These are phyloP conservation scores for Penicillium simplicissimum DNA, from an alignment of 495 filamentous ascomycete species.

Conservation along the genomic window DNA sequence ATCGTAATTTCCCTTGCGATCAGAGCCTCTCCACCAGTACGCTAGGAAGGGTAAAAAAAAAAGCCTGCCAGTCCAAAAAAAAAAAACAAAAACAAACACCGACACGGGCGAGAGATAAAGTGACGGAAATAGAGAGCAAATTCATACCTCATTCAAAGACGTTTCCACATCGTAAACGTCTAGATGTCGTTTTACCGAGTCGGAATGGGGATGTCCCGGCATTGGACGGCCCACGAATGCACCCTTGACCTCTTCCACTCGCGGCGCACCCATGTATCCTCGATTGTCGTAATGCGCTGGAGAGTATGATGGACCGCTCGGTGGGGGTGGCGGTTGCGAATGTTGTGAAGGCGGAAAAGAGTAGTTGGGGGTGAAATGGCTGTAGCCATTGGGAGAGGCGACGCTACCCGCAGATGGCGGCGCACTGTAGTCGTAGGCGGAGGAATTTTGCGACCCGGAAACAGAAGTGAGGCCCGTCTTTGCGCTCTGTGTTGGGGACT, in stretches of 20 bases:
- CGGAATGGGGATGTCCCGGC: constrained; percentile 49
- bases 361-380: constrained; percentile 41
- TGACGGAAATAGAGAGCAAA: constrained; percentile 9
- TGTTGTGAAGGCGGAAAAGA: constrained; percentile 37
- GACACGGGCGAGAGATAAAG: not conserved
- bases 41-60: not conserved
- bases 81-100: constrained; percentile 2
- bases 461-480: constrained; percentile 46
- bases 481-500: constrained; percentile 47
- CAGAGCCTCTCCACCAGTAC: not conserved
- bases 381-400: constrained; percentile 47
- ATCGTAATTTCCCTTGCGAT: constrained; percentile 14
- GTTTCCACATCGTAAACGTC: constrained; percentile 65
- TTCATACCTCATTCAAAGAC: constrained; percentile 62
- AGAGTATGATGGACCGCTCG: constrained; percentile 42
- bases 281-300: constrained; percentile 39
- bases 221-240: constrained; percentile 32
- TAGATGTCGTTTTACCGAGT: constrained; percentile 65
- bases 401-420: constrained; percentile 44
- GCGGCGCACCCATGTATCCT: constrained; percentile 35
- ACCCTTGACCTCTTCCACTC: constrained; percentile 52
- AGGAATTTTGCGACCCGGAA: constrained; percentile 40
- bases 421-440: constrained; percentile 46
- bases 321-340: constrained; percentile 5
- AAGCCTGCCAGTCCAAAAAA: not conserved